Percentiles rank a stretch among this genome's conserved stretches.
These are phyloP conservation scores for Excoecaria agallocha DNA, from an alignment of 345 rosid genomes.

Conservation along the genomic window DNA sequence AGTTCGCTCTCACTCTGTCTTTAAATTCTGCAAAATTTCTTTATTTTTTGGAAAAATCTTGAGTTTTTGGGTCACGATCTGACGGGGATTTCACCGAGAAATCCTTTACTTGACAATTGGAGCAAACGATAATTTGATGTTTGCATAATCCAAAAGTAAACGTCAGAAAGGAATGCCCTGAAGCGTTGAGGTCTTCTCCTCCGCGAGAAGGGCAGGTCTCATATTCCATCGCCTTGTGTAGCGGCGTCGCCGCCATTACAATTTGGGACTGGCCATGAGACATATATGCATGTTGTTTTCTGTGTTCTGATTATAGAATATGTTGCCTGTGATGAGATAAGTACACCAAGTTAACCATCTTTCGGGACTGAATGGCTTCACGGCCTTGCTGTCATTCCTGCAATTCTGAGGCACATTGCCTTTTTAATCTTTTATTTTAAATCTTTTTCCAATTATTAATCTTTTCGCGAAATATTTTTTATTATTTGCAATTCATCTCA, in stretches of 20 bases:
- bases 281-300: background rate
- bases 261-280: slow-evolving; percentile 45
- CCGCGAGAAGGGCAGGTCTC: slow-evolving; percentile 31
- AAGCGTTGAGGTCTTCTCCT: slow-evolving; percentile 21
- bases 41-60: background rate
- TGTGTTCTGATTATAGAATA: background rate
- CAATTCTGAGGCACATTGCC: slow-evolving; percentile 28
- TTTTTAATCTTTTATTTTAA: too few species aligned
- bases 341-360: slow-evolving; percentile 20
- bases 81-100: slow-evolving; percentile 1
- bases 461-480: too few species aligned
- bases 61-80: too few species aligned
- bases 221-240: slow-evolving; percentile 64
- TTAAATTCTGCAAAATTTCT: too few species aligned
- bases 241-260: slow-evolving; percentile 49
- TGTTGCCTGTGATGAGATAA: slow-evolving; percentile 24
- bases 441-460: too few species aligned
- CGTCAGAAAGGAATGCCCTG: slow-evolving; percentile 31
- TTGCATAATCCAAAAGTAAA: slow-evolving; percentile 40
- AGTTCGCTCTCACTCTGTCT: too few species aligned
- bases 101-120: background rate
- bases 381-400: slow-evolving; percentile 30
- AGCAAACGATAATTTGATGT: slow-evolving; percentile 13
- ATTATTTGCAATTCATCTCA: too few species aligned
- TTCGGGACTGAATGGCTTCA: slow-evolving; percentile 35